Evolutionary conservation across 2,329 filamentous ascomycete genomes (phyloP).

Genomic region (Fusarium devonianum): DNA sequence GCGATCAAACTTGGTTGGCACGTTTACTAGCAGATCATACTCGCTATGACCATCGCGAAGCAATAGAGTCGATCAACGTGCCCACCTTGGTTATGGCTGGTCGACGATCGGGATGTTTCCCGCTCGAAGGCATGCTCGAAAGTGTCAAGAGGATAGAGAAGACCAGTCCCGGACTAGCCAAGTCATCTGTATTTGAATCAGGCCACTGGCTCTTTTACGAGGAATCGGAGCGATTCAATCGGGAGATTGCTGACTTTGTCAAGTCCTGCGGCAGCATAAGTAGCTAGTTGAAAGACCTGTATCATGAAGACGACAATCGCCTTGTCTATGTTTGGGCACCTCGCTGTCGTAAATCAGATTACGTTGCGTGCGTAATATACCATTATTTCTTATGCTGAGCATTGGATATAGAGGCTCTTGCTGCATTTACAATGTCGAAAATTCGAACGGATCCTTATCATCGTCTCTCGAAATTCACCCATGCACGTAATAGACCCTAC

Average conservation of each 20-base stretch:
- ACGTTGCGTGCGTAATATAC: no score
- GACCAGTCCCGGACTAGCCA: constrained; percentile 29
- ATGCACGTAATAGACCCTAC: no score
- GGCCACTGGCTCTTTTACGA: constrained; percentile 42
- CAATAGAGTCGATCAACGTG: constrained; percentile 36
- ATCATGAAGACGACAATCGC: no score
- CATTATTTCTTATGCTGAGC: no score
- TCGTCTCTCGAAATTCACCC: no score
- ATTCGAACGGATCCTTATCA: no score
- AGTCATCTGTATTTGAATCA: constrained; percentile 35
- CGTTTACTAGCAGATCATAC: constrained; percentile 40
- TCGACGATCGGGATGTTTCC: constrained; percentile 38
- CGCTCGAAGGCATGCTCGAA: constrained; percentile 40
- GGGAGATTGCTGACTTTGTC: constrained; percentile 35
- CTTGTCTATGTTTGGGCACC: no score
- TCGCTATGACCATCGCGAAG: constrained; percentile 39
- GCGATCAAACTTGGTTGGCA: constrained; percentile 39
- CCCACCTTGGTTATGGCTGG: constrained; percentile 41
- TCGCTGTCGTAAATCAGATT: no score
- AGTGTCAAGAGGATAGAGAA: constrained; percentile 36
- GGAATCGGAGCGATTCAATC: constrained; percentile 38
- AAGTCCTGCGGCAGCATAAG: constrained; percentile 10
- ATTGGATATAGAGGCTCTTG: no score
- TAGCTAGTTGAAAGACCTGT: no score
- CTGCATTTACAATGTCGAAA: no score